Conservation (phyloP, 495 filamentous ascomycete species). For the Niebla homalea region DNA sequence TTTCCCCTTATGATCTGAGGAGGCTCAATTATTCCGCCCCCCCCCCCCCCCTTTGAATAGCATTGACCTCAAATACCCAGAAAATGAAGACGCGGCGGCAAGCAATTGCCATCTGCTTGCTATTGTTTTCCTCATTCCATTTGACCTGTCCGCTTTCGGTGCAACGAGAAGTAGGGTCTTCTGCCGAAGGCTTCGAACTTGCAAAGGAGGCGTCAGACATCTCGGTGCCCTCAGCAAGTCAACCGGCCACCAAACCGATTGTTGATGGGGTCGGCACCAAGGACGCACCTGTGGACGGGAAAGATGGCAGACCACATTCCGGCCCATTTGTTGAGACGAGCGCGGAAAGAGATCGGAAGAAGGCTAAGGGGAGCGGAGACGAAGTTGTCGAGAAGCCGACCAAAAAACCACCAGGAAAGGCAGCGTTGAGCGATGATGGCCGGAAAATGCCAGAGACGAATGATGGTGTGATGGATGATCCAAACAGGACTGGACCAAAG, state of each 20-base stretch:
- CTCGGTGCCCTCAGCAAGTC: slow-evolving; percentile 4
- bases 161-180: slow-evolving; percentile 10
- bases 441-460: slow-evolving; percentile 61
- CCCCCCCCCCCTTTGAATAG: too few species aligned
- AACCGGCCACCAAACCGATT: slow-evolving; percentile 19
- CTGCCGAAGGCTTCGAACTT: slow-evolving; percentile 11
- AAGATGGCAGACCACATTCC: slow-evolving; percentile 87
- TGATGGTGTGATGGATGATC: slow-evolving; percentile 87
- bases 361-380: slow-evolving; percentile 26
- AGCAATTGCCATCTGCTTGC: background rate
- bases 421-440: slow-evolving; percentile 39
- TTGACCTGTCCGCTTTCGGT: background rate
- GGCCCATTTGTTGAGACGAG: slow-evolving; percentile 73
- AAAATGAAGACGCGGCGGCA: too few species aligned
- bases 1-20: too few species aligned
- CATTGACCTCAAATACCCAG: too few species aligned
- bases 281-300: slow-evolving; percentile 86
- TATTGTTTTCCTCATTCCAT: background rate
- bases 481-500: slow-evolving; percentile 55
- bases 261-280: slow-evolving; percentile 50
- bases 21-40: too few species aligned
- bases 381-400: slow-evolving; percentile 21
- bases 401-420: slow-evolving; percentile 17
- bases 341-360: slow-evolving; percentile 46
- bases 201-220: slow-evolving; percentile 5